A percentile compares a stretch with the other conserved stretches of the same genome.
These are phyloP conservation scores for Solanum raphanifolium DNA, from an alignment of 257 asterid species.

Conservation along the genomic window DNA sequence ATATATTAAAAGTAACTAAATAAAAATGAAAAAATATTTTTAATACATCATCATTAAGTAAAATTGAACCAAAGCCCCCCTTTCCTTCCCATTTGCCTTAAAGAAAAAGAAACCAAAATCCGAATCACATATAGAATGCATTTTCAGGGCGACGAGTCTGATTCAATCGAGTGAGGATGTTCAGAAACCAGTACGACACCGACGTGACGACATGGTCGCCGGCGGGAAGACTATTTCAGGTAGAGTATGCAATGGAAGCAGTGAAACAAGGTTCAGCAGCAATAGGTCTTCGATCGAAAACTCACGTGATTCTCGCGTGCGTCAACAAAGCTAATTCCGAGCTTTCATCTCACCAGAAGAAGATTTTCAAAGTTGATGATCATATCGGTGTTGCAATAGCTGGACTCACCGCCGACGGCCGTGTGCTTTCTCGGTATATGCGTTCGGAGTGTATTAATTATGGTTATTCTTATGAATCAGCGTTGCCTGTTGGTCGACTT, in stretches of 20 bases:
- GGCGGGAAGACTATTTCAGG: slow-evolving; percentile 88
- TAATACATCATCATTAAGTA: too few species aligned
- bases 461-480: slow-evolving; percentile 73
- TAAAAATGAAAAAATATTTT: too few species aligned
- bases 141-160: not conserved
- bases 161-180: slow-evolving; percentile 26
- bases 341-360: slow-evolving; percentile 95
- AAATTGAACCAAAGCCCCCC: too few species aligned
- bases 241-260: slow-evolving; percentile 97
- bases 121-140: not conserved
- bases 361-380: slow-evolving; percentile 97
- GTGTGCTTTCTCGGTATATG: slow-evolving; percentile 91
- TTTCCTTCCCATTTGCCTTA: slow-evolving; percentile 25
- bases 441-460: slow-evolving; percentile 84
- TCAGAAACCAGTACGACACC: slow-evolving; percentile 89
- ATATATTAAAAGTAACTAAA: too few species aligned
- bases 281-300: slow-evolving; percentile 86
- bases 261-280: slow-evolving; percentile 98
- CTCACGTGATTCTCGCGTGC: slow-evolving; percentile 75
- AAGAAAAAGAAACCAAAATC: slow-evolving; percentile 25
- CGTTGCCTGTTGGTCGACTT: slow-evolving; percentile 79
- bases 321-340: slow-evolving; percentile 83
- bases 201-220: slow-evolving; percentile 99
- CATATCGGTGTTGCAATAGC: slow-evolving; percentile 98
- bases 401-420: slow-evolving; percentile 94